Conservation (phyloP, 1,284 basidiomycete genomes). For the Sphagnurus paluster region DNA sequence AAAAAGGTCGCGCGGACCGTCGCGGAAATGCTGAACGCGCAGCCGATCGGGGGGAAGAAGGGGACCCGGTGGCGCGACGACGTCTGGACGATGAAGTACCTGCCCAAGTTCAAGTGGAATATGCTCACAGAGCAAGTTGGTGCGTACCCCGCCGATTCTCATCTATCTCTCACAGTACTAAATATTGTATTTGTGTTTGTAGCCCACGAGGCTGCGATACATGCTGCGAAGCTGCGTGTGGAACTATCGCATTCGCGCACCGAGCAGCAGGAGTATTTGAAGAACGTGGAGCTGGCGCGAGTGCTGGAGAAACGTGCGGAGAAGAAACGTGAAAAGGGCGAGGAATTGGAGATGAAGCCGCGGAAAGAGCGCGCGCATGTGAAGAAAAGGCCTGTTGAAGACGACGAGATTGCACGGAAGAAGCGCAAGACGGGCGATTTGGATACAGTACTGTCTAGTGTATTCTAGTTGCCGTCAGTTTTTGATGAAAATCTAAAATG, state of each 20-base stretch:
- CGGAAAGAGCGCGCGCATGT: conserved; percentile 35
- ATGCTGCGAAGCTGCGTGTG: conserved; percentile 84
- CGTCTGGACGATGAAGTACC: conserved; percentile 99
- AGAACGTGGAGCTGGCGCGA: conserved; percentile 94
- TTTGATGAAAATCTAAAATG: no score
- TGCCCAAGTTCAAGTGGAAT: conserved; percentile 98
- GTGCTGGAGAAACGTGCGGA: conserved; percentile 85
- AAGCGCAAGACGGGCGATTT: conserved; percentile 10
- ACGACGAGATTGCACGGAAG: not conserved
- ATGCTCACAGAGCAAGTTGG: conserved; percentile 99
- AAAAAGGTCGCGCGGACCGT: conserved; percentile 90
- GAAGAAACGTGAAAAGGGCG: conserved; percentile 60
- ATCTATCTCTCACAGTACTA: not conserved
- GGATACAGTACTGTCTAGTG: conserved; percentile 12
- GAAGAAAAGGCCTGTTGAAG: conserved; percentile 6
- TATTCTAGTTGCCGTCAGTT: no score
- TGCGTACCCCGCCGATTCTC: conserved; percentile 42
- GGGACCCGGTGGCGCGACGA: conserved; percentile 92
- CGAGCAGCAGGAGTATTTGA: conserved; percentile 93
- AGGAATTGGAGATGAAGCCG: conserved; percentile 41
- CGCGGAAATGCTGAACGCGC: conserved; percentile 95
- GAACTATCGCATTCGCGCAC: conserved; percentile 87
- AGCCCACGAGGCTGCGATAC: conserved; percentile 94
- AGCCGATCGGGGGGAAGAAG: conserved; percentile 94
- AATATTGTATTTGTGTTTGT: conserved; percentile 4